These are phyloP conservation scores for Aspergillus neotritici DNA, from an alignment of 2,329 filamentous ascomycete genomes.

Conservation along the genomic window DNA sequence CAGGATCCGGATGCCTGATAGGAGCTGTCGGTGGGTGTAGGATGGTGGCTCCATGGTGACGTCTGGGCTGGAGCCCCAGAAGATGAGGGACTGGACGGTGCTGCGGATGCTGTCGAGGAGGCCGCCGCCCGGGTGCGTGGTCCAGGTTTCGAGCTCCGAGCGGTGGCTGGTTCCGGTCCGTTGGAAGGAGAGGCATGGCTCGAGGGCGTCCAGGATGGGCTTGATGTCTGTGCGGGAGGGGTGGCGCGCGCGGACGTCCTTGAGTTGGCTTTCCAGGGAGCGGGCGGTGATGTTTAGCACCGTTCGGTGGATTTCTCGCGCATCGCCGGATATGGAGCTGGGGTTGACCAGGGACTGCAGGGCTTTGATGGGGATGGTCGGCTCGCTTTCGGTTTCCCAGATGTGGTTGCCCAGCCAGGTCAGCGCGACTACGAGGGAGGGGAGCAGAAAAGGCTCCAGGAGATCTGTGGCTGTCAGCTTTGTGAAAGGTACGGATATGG, in stretches of 20 bases:
- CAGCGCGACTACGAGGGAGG: slow-evolving; percentile 55
- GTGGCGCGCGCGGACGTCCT: slow-evolving; percentile 45
- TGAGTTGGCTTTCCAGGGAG: slow-evolving; percentile 48
- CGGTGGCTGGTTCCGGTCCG: slow-evolving; percentile 42
- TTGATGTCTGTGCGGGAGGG: slow-evolving; percentile 49
- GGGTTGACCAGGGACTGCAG: slow-evolving; percentile 54
- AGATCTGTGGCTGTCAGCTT: slow-evolving; percentile 42
- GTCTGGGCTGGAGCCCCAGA: slow-evolving; percentile 49
- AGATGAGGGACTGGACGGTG: slow-evolving; percentile 47
- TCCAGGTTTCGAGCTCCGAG: slow-evolving; percentile 51
- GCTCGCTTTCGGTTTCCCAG: slow-evolving; percentile 45
- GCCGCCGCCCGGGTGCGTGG: slow-evolving; percentile 41
- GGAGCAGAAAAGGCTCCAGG: slow-evolving; percentile 58
- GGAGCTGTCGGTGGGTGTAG: slow-evolving; percentile 53
- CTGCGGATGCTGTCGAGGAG: slow-evolving; percentile 45
- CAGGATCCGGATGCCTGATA: slow-evolving; percentile 37
- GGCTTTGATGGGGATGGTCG: slow-evolving; percentile 50
- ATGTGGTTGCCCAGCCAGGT: slow-evolving; percentile 56
- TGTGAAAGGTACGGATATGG: background rate
- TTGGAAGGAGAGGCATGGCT: slow-evolving; percentile 47
- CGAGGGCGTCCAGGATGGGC: slow-evolving; percentile 48
- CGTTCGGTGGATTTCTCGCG: slow-evolving; percentile 55
- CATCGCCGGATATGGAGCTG: slow-evolving; percentile 54
- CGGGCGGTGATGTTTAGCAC: slow-evolving; percentile 53
- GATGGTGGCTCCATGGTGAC: slow-evolving; percentile 49